These are phyloP conservation scores for Nosema granulosis DNA, from an alignment of 371 early-diverging fungal genomes.

Conservation along the genomic window DNA sequence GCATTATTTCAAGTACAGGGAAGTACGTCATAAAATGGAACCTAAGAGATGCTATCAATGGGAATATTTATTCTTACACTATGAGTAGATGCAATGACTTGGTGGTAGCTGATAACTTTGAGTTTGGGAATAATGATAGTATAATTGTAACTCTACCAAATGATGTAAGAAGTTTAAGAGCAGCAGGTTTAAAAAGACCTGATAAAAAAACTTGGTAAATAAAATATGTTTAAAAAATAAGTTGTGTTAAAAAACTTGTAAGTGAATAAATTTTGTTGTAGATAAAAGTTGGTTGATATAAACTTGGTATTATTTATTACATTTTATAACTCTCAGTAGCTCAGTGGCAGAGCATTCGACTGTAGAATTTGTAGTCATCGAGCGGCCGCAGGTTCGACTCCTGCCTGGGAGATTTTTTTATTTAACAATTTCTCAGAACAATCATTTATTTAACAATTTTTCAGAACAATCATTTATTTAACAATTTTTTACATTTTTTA, in stretches of 20 bases:
- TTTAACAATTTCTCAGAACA: no score
- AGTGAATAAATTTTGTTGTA: no score
- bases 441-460: no score
- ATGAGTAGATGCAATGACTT: slow-evolving; percentile 75
- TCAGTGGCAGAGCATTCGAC: slow-evolving; percentile 67
- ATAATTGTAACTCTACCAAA: slow-evolving; percentile 72
- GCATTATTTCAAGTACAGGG: slow-evolving; percentile 77
- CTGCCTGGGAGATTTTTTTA: slow-evolving; percentile 67
- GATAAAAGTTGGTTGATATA: no score
- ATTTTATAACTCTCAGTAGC: slow-evolving; percentile 67
- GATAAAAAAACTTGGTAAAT: slow-evolving; percentile 23
- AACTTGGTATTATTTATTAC: no score
- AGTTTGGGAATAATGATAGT: slow-evolving; percentile 70
- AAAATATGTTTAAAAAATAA: no score
- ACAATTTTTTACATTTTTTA: no score
- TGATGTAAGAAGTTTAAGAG: slow-evolving; percentile 63
- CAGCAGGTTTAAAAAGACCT: slow-evolving; percentile 50
- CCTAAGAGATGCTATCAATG: slow-evolving; percentile 73
- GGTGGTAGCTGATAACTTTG: slow-evolving; percentile 83
- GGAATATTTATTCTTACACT: slow-evolving; percentile 73
- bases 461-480: no score
- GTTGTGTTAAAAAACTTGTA: no score
- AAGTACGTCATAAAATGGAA: slow-evolving; percentile 86
- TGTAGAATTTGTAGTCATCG: slow-evolving; percentile 66
- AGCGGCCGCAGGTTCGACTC: slow-evolving; percentile 67